Base-by-base conservation (phyloP, 306 rosid species). In the Biancaea sappan region DNA sequence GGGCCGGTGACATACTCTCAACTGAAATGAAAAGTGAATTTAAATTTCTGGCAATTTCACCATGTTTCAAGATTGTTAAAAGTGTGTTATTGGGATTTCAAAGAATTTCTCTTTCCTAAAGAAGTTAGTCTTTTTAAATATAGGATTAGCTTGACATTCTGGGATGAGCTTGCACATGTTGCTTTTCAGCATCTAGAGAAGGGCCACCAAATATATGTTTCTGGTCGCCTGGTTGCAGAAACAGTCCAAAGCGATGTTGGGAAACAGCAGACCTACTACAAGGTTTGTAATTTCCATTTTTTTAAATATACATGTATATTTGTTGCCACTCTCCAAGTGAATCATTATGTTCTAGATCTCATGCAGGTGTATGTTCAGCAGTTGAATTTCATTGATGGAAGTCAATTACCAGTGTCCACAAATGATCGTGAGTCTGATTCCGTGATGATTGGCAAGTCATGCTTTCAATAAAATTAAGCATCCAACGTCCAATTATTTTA, bases 101-200 rank as follows among this genome's bases (percentile, higher is more conserved):
- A 31, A 58, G 37, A 19, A 46, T n/a, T 40, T 47, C 1, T 66
- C 61, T 66, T 47, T 73, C 65, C 57, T 6, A 28, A 56, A 18
- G 73, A 25, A 43, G 79, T 51, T 51, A 16, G 15, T 28, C 10
- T 37, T 38, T 56, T 58, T 32, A 31, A 34, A 70, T 82, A 19
- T 80, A 90, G 96, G 93, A 79, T 91, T 54, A 79, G 52, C 80
- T 63, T 94, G 82, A 88, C 95, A 6, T 94, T 94, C 81, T 94
- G 96, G 98, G 96, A 91, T 69, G 97, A 90, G 51, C 82, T 91
- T 37, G 97, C 96, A 0, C 88, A 85, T 58, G 74, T 87, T 79
- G 96, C 97, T 25, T 88, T 40, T 69, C 91, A 90, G 69, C 95
- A 91, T 78, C 63, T 91, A 22, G 85, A 83, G 74, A 84, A 87